Evolutionary conservation across 208 protist species (phyloP).

Genomic region (Crithidia sp.): DNA sequence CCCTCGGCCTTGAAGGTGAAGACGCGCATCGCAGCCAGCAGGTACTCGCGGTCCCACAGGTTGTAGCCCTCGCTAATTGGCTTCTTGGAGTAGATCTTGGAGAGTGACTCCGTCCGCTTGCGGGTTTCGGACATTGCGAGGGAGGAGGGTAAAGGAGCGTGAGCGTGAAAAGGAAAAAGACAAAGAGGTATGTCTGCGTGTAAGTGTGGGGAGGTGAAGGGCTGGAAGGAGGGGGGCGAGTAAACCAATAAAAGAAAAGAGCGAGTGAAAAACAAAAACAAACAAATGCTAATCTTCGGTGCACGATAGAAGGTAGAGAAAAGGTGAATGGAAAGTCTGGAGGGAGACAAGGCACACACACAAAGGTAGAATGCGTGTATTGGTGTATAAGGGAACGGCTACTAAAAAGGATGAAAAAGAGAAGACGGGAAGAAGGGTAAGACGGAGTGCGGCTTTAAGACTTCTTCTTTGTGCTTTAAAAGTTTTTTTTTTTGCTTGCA

Average conservation of each 20-base stretch:
- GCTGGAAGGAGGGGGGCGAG: neutral
- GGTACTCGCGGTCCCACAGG: conserved; percentile 90
- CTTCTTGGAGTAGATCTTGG: conserved; percentile 85
- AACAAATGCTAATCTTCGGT: neutral
- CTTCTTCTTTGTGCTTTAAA: neutral
- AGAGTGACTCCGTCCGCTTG: conserved; percentile 87
- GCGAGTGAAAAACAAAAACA: conserved; percentile 1
- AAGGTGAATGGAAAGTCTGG: too few species aligned
- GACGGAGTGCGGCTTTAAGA: neutral
- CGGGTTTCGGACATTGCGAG: conserved; percentile 63
- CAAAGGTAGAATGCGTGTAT: too few species aligned
- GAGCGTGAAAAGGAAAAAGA: conserved; percentile 2
- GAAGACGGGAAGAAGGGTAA: neutral
- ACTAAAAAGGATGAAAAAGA: neutral
- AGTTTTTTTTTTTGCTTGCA: too few species aligned
- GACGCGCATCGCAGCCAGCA: conserved; percentile 83
- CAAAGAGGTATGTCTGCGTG: neutral
- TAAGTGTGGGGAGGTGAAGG: neutral
- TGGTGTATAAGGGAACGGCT: too few species aligned
- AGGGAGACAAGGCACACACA: too few species aligned
- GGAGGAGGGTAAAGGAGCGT: neutral
- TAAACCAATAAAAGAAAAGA: neutral
- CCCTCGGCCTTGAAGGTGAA: conserved; percentile 90
- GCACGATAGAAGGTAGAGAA: neutral
- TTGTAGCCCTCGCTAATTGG: conserved; percentile 88